Evolutionary conservation across 2,329 filamentous ascomycete species (phyloP), one percentile per base, ranked within the genome.

Genomic region (Gnomoniopsis smithogilvyi): DNA sequence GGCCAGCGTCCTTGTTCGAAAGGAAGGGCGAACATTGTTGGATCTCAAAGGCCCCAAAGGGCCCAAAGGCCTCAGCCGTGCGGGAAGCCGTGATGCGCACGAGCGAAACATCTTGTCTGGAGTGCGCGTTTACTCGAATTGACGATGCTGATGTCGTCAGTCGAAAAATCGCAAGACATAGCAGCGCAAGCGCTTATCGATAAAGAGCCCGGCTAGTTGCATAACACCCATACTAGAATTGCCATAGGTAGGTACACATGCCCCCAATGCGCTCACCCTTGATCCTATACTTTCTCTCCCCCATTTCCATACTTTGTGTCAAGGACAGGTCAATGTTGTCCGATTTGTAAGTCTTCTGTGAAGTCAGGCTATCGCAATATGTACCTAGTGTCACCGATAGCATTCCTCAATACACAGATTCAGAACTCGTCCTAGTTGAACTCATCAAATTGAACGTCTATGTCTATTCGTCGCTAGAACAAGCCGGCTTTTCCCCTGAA

Each of bases 21-120:
- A 57, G 26, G 54, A 56, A 19, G 60, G 60, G 22, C 57, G 58
- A 34, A 49, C 33, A 48, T 54, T 62, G 34, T 54, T 54, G 26
- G 60, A 30, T 22, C 34, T 53, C 19, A 33, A 46, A 45, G 56
- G 60, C 38, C 45, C 58, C 6, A 48, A 22, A 45, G 56, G 60
- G 46, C 45, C 58, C 6, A 48, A 22, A 36, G 51, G 52, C 6
- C 56, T 58, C 21, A 61, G 51, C 51, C 58, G 58, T 36, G 51
- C 61, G 19, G 58, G 54, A 41, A 62, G 45, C 30, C 61, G 51
- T 33, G 61, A 54, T 2, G 54, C 53, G 53, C 61, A 61, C 48
- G 61, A 62, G 58, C 61, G 61, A 54, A 62, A 41, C 61, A 62
- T 62, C 15, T 51, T 60, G 51, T 24, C 33, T 52, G 43, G 26